Evolutionary conservation across 2,329 filamentous ascomycete species (phyloP).

Genomic region (Ophiosphaerella herpotricha): DNA sequence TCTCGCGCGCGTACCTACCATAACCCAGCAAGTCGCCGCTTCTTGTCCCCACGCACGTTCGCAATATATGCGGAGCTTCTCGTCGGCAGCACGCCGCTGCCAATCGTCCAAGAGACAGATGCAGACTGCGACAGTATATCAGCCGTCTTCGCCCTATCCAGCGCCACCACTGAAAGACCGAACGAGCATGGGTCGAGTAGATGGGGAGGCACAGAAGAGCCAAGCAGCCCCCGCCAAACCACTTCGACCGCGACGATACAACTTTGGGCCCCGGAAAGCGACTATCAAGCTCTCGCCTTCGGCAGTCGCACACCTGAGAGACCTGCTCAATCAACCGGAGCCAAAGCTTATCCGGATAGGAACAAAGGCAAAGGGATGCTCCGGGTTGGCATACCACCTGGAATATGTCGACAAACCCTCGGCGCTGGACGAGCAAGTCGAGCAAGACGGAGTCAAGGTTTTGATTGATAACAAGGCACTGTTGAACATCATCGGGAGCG

Average conservation of each 20-base stretch:
- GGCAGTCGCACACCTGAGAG: slow-evolving; percentile 78
- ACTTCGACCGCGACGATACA: slow-evolving; percentile 64
- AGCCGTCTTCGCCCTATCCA: slow-evolving; percentile 62
- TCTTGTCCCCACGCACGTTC: slow-evolving; percentile 42
- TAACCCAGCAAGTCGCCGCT: slow-evolving; percentile 33
- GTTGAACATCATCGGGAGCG: slow-evolving; percentile 96
- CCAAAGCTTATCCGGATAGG: slow-evolving; percentile 94
- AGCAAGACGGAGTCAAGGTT: slow-evolving; percentile 95
- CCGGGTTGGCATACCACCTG: slow-evolving; percentile 87
- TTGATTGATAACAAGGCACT: slow-evolving; percentile 96
- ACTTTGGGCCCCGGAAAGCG: slow-evolving; percentile 82
- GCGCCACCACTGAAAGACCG: slow-evolving; percentile 51
- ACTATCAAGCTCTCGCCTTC: slow-evolving; percentile 83
- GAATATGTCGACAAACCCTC: slow-evolving; percentile 94
- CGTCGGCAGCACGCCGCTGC: slow-evolving; percentile 43
- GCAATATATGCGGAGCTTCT: slow-evolving; percentile 54
- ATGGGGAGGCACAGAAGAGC: slow-evolving; percentile 70
- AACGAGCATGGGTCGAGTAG: slow-evolving; percentile 57
- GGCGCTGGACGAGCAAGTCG: slow-evolving; percentile 86
- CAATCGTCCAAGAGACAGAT: slow-evolving; percentile 52
- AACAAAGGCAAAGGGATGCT: slow-evolving; percentile 92
- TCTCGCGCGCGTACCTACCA: slow-evolving; percentile 29
- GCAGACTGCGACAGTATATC: slow-evolving; percentile 68
- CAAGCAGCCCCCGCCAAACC: slow-evolving; percentile 52
- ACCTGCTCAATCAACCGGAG: slow-evolving; percentile 79